Base-by-base conservation (phyloP, 352 stramenopile species). In the Phytophthora melonis region DNA sequence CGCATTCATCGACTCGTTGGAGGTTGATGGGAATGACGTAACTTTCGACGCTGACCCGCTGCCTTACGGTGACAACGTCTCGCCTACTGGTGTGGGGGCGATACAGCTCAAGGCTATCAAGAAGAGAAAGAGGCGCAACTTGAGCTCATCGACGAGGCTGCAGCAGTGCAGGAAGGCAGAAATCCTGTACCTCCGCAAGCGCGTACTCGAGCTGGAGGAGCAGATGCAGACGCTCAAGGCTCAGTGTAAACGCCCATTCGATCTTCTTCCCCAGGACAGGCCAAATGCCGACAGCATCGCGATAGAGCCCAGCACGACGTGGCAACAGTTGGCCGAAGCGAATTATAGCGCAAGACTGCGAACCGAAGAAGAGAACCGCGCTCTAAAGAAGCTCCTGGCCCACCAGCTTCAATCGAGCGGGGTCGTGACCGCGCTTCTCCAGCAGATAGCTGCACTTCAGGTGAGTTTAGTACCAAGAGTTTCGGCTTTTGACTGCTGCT, bases 101-200 rank as follows among this genome's bases (percentile, higher is more conserved):
- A 32, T 11, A 14, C 36, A 23, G 25, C 25, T 19, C 52, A 49
- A 34, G 13, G 19, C 52, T 13, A 21, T 1, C 1, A 66, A 56
- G 23, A 74, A 74, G 25, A 56, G 67, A 3, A 74, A 74, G 39
- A 53, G 67, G 18, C 54, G 45, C 32, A 74, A 63, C 8, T 36
- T 74, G 25, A 74, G 60, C 39, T 74, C 67, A 21, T 74, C 60
- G 21, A 74, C 67, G 8, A 73, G 58, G 30, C 58, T 73, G 16
- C 66, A 74, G 25, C 67, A 74, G 25, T 58, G 45, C 63, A 74
- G 65, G 19, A 65, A 54, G 25, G 67, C 54, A 9, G 67, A 74
- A 16, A 45, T 74, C 21, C 25, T 69, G 23, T 70, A 43, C 52
- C 54, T 70, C 14, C 67, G 61, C 5, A 58, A 56, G 13, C 60